Base-by-base conservation (phyloP, 352 stramenopile species). In the Globisporangium barbulae region DNA sequence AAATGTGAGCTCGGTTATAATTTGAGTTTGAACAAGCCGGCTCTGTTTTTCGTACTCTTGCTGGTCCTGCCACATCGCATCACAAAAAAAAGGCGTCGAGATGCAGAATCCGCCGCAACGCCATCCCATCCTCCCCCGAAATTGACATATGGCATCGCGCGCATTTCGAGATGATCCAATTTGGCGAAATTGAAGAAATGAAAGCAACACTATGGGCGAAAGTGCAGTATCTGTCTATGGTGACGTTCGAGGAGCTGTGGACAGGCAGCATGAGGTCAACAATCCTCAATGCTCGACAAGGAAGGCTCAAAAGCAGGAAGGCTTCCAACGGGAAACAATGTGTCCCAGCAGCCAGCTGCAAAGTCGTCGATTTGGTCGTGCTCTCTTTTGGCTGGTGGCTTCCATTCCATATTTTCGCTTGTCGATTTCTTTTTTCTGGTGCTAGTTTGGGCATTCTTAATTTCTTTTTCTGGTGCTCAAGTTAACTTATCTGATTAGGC, bases 101-200 rank as follows among this genome's bases (percentile, higher is more conserved):
- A 22, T 35, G 22, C 22, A 53, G 28, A 19, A 33, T 33, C 44
- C 47, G 47, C 47, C 10, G 28, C 48, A 54, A 22, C 25, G 9
- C 48, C 5, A 4, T 15, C 35, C 9, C 35, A 41, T 41, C 48
- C 35, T 35, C 48, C 22, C 19, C 48, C 48, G 48, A 37, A 54
- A 54, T 25, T 25, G 48, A 37, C 25, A 54, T 41, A 28, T 55
- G 28, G 49, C 49, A 53, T 53, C 30, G 47, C 22, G 22, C 22
- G 9, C 47, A 55, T 35, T 41, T 41, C 49, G 49, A 55, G 41
- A 55, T 25, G 49, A 55, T 25, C 49, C 17, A 8, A 55, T 25
- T 48, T 22, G 17, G 42, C 0, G 35, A 42, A 42, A 8, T 1
- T 45, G 39, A 48, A 22, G 19, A 12, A 48, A 48, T 4, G 5